Percentiles rank a stretch among this genome's conserved stretches.
Evolutionary conservation across 108 stramenopile genomes (phyloP).

Genomic region (Fistulifera pelliculosa): DNA sequence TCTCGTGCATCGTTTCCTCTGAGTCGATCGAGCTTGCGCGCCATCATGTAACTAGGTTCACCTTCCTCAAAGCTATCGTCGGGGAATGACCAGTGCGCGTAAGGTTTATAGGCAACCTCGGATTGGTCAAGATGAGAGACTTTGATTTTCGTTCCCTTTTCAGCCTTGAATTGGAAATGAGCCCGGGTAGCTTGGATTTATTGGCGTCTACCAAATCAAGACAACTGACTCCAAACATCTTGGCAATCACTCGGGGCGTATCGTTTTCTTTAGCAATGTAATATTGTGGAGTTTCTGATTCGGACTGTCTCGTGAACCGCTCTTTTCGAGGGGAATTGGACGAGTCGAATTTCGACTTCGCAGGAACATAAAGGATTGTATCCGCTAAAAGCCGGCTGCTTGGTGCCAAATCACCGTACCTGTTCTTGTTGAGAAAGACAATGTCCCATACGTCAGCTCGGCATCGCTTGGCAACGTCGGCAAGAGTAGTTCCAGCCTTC

Average conservation of each 20-base stretch:
- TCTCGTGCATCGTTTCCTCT: constrained; percentile 20
- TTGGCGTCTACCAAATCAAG: constrained; percentile 60
- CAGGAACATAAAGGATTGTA: constrained; percentile 56
- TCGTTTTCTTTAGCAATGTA: constrained; percentile 76
- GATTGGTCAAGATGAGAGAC: constrained; percentile 57
- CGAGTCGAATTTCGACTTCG: constrained; percentile 1
- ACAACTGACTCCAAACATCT: constrained; percentile 49
- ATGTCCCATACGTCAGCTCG: constrained; percentile 72
- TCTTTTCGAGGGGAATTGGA: background rate
- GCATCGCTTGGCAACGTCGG: constrained; percentile 50
- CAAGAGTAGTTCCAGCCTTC: constrained; percentile 48
- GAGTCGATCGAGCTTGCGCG: constrained; percentile 55
- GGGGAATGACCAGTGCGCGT: constrained; percentile 86
- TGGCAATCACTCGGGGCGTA: constrained; percentile 68
- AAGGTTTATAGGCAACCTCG: constrained; percentile 49
- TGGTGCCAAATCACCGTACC: constrained; percentile 37
- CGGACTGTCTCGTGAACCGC: background rate
- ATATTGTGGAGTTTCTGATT: constrained; percentile 40
- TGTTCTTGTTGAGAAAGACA: constrained; percentile 61
- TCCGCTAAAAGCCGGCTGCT: constrained; percentile 50
- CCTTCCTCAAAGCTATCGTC: constrained; percentile 53
- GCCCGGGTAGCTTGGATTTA: constrained; percentile 43
- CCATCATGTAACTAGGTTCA: constrained; percentile 89
- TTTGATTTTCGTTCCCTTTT: constrained; percentile 64
- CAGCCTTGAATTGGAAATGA: constrained; percentile 45